Base-by-base conservation (phyloP, 805 yeast species). In the Wickerhamomyces alni region DNA sequence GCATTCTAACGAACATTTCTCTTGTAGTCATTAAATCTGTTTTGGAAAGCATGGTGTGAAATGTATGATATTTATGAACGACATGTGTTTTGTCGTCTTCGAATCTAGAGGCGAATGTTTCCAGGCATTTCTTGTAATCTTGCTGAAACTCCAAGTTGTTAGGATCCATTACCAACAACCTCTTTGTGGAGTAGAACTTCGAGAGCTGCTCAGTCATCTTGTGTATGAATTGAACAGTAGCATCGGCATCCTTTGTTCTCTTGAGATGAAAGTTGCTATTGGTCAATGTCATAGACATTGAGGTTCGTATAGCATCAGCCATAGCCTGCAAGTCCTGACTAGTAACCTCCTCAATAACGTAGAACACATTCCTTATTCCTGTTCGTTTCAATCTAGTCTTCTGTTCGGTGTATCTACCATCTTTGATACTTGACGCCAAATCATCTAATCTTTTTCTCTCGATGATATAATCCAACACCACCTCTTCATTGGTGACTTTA, bases 381-480 rank as follows among this genome's bases (percentile, higher is more conserved):
- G 93, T 74, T 57, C 80, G 74, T 37, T 70, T 71, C 41, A 93
- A 65, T 39, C 99, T 70, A 15, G 71, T 63, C 55, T 91, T 89
- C 57, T 93, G 99, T 57, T 93, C 99, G 39, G 70, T 68, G 52
- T 83, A 88, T 36, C 99, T 65, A 2, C 96, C 96, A 61, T 93
- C 99, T 43, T 74, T 72, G 34, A 93, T 87, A 37, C 95, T 85
- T 26, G 69, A 55, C 0, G 83, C 83, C 51, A 93, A 70, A 67
- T 93, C 99, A 55, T 87, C 95, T 33, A 89, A 61, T 40, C 96
- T 66, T 61, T 93, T 93, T 29, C 99, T 69, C 63, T 93, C 99
- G 34, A 91, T 72, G n/a, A 93, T 82, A 45, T 77, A 80, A 56
- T 91, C 84, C 15, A 93, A 61, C 1, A 86, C 82, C 5, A 80